Conservation (phyloP, 495 filamentous ascomycete species). For the Neurospora tetrasperma region DNA sequence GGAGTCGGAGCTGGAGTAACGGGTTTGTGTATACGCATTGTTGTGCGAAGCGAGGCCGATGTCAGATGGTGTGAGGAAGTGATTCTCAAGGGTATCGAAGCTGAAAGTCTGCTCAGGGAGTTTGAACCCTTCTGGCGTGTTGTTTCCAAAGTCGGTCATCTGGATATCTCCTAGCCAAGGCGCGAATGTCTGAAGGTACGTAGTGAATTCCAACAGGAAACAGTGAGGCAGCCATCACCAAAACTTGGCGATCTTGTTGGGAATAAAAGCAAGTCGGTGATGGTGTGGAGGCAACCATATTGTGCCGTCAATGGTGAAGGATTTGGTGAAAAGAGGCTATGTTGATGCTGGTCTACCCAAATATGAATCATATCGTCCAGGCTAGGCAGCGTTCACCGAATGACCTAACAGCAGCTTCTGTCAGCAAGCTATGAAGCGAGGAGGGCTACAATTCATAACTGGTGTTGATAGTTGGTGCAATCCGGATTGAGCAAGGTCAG, state of each 20-base stretch:
- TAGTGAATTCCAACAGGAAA: background rate
- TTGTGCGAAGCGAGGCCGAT: background rate
- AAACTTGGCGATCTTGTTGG: background rate
- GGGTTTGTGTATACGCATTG: background rate
- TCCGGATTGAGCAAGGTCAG: background rate
- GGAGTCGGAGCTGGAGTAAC: background rate
- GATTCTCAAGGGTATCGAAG: background rate
- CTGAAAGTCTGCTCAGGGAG: background rate
- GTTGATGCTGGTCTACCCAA: background rate
- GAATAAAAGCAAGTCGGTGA: background rate
- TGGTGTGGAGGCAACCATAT: background rate
- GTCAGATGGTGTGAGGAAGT: background rate
- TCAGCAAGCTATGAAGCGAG: background rate
- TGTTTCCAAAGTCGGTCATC: background rate
- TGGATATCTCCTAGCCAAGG: background rate
- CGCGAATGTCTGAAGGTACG: background rate
- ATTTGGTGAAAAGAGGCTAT: background rate
- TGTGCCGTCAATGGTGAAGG: background rate
- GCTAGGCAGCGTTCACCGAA: background rate
- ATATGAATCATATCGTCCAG: background rate
- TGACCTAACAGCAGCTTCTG: background rate
- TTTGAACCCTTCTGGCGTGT: background rate
- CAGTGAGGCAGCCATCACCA: background rate
- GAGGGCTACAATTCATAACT: background rate
- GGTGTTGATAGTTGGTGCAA: background rate